phyloP scores from a whole-genome alignment of 2,329 filamentous ascomycete species.

The Acrocalymma vagum region DNA sequence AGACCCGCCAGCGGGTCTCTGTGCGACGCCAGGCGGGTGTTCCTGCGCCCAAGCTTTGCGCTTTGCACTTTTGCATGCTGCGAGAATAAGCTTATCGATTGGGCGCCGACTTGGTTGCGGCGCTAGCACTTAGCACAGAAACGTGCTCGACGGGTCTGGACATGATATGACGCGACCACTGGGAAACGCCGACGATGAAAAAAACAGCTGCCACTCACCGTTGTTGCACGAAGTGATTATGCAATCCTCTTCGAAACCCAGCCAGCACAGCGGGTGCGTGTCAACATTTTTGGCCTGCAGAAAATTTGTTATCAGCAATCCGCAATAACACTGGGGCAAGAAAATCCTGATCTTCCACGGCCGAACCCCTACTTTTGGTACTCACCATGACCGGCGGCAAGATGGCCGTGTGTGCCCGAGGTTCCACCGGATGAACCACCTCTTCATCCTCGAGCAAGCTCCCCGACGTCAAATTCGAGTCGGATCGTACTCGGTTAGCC shows the following conservation, averaged over 20 bases:
- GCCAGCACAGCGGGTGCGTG: conserved; percentile 85
- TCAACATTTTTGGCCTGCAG: conserved; percentile 81
- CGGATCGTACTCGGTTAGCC: conserved; percentile 71
- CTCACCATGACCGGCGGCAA: conserved; percentile 88
- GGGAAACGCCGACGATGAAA: conserved; percentile 15
- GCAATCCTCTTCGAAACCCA: conserved; percentile 92
- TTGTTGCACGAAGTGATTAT: conserved; percentile 93
- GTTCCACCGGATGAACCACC: conserved; percentile 82
- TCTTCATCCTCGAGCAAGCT: conserved; percentile 66
- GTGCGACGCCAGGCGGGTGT: conserved; percentile 24
- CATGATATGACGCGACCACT: neutral
- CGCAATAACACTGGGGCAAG: conserved; percentile 2
- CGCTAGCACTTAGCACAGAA: conserved; percentile 1
- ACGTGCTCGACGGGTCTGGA: conserved; percentile 1
- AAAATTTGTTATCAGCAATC: conserved; percentile 13
- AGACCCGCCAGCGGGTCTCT: conserved; percentile 5
- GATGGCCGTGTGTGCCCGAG: conserved; percentile 83
- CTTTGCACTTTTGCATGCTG: too few relatives aligned
- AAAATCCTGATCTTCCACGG: conserved; percentile 6
- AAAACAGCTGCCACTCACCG: conserved; percentile 66
- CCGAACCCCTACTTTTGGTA: too few relatives aligned
- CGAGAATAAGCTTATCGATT: conserved; percentile 33
- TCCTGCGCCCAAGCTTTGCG: conserved; percentile 36
- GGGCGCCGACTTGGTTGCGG: conserved; percentile 3
- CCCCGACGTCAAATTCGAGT: conserved; percentile 69